Evolutionary conservation across 352 stramenopile genomes (phyloP).

Genomic region (Phytopythium oedochilum): DNA sequence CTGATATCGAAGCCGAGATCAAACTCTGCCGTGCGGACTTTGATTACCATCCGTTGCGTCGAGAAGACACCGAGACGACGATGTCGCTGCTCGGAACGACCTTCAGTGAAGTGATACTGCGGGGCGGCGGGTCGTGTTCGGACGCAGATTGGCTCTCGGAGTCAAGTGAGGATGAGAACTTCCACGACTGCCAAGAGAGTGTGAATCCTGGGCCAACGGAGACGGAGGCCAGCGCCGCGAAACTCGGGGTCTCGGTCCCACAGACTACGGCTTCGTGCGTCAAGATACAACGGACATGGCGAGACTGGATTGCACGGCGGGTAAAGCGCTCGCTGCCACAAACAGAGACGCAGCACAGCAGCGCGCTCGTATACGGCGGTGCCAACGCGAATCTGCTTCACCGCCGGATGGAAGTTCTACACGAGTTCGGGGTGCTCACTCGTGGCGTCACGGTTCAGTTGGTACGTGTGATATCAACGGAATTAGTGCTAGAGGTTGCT

Average conservation of each 20-base stretch:
- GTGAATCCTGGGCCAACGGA: neutral
- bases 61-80: conserved; percentile 25
- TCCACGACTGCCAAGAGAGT: conserved; percentile 1
- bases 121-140: neutral
- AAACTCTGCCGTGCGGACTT: neutral
- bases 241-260: neutral
- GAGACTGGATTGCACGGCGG: conserved; percentile 5
- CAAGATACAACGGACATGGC: conserved; percentile 15
- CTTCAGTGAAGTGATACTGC: conserved; percentile 11
- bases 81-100: conserved; percentile 18
- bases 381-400: neutral
- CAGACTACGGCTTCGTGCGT: conserved; percentile 1
- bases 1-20: conserved; percentile 1
- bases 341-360: neutral
- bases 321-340: too few species aligned
- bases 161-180: conserved; percentile 4
- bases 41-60: conserved; percentile 4
- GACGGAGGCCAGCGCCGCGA: too few species aligned
- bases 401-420: neutral
- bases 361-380: neutral
- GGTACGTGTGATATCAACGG: neutral
- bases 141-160: conserved; percentile 1
- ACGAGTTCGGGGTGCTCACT: conserved; percentile 1
- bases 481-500: neutral
- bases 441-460: neutral